Base-by-base conservation (phyloP, 2,329 filamentous ascomycete species). In the Sporothrix brasiliensis region DNA sequence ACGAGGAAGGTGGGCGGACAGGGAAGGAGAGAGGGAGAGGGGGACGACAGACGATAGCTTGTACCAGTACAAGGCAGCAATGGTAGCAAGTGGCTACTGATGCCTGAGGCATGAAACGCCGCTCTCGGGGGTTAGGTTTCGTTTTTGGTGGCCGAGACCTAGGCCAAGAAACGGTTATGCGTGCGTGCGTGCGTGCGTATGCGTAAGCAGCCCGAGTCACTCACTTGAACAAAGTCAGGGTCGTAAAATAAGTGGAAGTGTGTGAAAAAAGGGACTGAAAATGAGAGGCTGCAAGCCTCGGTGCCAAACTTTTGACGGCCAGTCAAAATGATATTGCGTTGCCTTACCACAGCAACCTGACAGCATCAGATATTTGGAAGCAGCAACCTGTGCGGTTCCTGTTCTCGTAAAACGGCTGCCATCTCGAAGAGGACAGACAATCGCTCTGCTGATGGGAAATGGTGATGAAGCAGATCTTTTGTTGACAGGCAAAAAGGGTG, bases 21-120 rank as follows among this genome's bases (percentile, higher is more conserved):
- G 34, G 14, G 34, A 27, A 27, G 41, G 44, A 30, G 44, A n/a
- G 24, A 21, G 60, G 6, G 47, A 44, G 16, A 47, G 30, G 41
- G 21, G 41, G 21, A 53, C 47, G 16, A 14, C 19, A 24, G 54
- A 10, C 9, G 68, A 27, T 61, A 69, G 47, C 56, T 69, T 63
- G 68, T 69, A 69, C 58, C 68, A 39, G 49, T 69, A 69, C 68
- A 54, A 66, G 61, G 61, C 61, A 65, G 61, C 61, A 65, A 50
- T 49, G 24, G 52, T 47, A 34, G 41, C 66, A 67, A 34, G 14
- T 41, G 21, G 16, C n/a, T 27, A 21, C 19, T 60, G 52, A 19
- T 61, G 67, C 67, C 67, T 69, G 67, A 68, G 66, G 66, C 66
- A 58, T 6, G 39, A 68, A 68, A 39, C 19, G 27, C 24, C 27